Evolutionary conservation across 495 filamentous ascomycete genomes (phyloP).

Genomic region (Lasiosphaeria ovina): DNA sequence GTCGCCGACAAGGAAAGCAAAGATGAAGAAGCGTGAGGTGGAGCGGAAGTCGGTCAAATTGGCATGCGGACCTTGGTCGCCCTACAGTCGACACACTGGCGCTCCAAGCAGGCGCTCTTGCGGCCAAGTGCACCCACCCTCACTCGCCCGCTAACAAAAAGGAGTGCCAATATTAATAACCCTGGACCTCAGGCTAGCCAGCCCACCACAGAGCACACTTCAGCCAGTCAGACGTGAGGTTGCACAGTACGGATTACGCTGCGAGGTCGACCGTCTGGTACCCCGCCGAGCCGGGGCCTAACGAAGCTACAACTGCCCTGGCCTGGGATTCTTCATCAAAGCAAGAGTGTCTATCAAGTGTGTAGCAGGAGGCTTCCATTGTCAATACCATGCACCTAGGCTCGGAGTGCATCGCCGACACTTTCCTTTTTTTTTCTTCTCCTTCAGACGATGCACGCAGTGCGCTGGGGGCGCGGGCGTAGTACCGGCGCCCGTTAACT

Average conservation of each 20-base stretch:
- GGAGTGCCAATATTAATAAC: slow-evolving; percentile 6
- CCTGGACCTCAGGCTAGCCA: background rate
- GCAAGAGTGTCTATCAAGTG: no score
- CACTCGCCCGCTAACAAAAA: background rate
- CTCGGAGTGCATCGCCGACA: no score
- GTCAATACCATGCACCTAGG: no score
- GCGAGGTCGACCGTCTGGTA: background rate
- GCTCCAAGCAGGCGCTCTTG: background rate
- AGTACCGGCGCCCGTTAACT: no score
- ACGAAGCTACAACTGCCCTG: no score
- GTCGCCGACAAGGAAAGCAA: slow-evolving; percentile 11
- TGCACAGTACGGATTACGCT: background rate
- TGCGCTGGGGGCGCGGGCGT: no score
- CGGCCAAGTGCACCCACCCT: background rate
- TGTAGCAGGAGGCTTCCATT: no score
- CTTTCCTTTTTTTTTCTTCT: no score
- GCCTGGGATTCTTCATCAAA: no score
- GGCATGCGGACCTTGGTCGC: slow-evolving; percentile 8
- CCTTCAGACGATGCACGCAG: no score
- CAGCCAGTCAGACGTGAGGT: slow-evolving; percentile 4
- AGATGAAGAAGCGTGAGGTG: slow-evolving; percentile 8
- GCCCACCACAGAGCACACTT: background rate
- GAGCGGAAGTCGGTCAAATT: slow-evolving; percentile 15
- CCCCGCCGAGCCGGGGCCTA: background rate
- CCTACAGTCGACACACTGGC: slow-evolving; percentile 14